Evolutionary conservation across 2,329 filamentous ascomycete species (phyloP), one percentile per base, ranked within the genome.

Genomic region (Pseudocercospora cruenta): DNA sequence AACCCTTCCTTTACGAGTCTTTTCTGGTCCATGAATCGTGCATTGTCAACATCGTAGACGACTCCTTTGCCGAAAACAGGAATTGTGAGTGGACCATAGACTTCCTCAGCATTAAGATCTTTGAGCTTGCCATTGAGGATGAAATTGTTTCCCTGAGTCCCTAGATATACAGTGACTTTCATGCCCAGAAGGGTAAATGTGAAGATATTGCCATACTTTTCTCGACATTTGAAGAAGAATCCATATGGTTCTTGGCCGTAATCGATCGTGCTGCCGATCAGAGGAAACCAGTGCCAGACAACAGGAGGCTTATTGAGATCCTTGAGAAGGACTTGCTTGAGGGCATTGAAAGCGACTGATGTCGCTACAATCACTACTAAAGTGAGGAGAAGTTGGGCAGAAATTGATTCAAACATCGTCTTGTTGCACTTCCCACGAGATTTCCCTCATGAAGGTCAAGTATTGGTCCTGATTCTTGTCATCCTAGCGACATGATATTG

Each of bases 1-100:
- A 93, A 87, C 67, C 90, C 90, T 73, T 91, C 88, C 79, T 93
- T 93, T 87, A 93, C 91, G 81, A 69, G 91, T 87, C 94, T 94
- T 84, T 96, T 96, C 84, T 96, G 93, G 82, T 96, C 93, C 93
- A 96, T 95, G 76, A 96, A 86, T 81, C 95, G 95, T 65, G 92
- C 85, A 78, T 96, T 96, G 47, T 92, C 92, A 80, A 92, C 95
- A 78, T 96, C 93, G 77, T 96, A 96, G 60, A 96, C 91, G 24
- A 96, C 93, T 81, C 94, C 90, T 73, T 88, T 88, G 70, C 93
- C 93, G 77, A 96, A 96, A 2, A 89, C 87, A 49, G 87, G 87
- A 4, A 86, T 88, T 33, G 84, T 87, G 65, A 97, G 84, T 64
- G 91, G 90, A 63, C 87, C 90, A 81, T 96, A 96, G 70, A 96